Evolutionary conservation across 352 stramenopile species (phyloP).

Genomic region (Pythium rhizo-oryzae): DNA sequence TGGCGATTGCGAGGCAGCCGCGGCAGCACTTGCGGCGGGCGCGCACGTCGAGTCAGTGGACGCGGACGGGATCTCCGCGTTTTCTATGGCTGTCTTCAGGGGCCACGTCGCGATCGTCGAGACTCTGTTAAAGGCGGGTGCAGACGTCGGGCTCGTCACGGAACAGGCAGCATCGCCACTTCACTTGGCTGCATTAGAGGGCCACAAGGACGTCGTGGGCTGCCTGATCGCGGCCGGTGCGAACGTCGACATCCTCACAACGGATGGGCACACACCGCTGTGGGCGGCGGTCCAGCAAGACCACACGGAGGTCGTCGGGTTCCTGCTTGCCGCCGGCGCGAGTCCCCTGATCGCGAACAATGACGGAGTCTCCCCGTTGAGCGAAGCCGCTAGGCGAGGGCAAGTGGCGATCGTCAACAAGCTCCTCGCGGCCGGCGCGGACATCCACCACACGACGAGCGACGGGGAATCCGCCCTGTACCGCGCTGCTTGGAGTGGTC

Average conservation of each 20-base stretch:
- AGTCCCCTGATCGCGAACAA: background rate
- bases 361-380: background rate
- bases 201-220: background rate
- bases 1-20: too few species aligned
- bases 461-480: background rate
- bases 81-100: too few species aligned
- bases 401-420: background rate
- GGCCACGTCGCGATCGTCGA: background rate
- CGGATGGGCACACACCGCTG: background rate
- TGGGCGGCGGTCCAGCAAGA: background rate
- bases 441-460: background rate
- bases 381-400: background rate
- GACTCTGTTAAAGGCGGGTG: background rate
- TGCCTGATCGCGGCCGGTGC: background rate
- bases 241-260: background rate
- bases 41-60: too few species aligned
- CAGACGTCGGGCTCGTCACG: background rate
- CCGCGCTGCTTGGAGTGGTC: background rate
- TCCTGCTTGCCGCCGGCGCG: background rate
- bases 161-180: background rate
- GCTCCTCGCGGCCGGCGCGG: constrained; percentile 1
- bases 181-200: background rate
- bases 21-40: too few species aligned
- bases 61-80: too few species aligned
- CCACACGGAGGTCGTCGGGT: background rate